phyloP scores from a whole-genome alignment of 805 yeast genomes.

The Candida chilensis region DNA sequence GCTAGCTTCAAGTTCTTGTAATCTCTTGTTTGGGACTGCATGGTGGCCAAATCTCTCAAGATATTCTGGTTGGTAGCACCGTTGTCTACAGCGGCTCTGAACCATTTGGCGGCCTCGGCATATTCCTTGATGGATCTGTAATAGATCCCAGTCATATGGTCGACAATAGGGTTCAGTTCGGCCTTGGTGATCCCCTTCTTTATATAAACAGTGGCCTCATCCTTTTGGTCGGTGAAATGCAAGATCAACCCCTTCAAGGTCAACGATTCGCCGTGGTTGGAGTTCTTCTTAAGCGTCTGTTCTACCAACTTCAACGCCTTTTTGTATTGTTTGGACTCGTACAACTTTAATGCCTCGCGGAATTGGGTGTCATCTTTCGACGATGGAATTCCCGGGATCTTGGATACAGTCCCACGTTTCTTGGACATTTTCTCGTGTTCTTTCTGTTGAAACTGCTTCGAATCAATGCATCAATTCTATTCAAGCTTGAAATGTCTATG shows the following conservation, averaged over 20 bases:
- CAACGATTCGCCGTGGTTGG: slow-evolving; percentile 69
- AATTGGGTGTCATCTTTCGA: slow-evolving; percentile 67
- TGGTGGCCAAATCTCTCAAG: slow-evolving; percentile 69
- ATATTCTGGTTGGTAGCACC: slow-evolving; percentile 76
- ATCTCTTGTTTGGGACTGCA: slow-evolving; percentile 77
- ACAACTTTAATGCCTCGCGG: slow-evolving; percentile 72
- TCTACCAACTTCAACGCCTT: slow-evolving; percentile 77
- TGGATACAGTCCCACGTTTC: too few relatives aligned
- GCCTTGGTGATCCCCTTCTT: slow-evolving; percentile 52
- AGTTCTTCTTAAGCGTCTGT: slow-evolving; percentile 62
- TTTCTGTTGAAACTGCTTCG: too few relatives aligned
- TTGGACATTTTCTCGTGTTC: too few relatives aligned
- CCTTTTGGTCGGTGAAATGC: slow-evolving; percentile 44
- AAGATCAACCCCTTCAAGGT: slow-evolving; percentile 78
- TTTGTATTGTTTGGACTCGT: slow-evolving; percentile 81
- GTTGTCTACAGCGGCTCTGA: slow-evolving; percentile 62
- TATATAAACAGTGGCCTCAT: slow-evolving; percentile 58
- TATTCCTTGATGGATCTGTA: slow-evolving; percentile 65
- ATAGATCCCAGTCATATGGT: slow-evolving; percentile 82
- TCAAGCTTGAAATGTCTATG: too few relatives aligned
- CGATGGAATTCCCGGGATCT: background rate
- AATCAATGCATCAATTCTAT: too few relatives aligned
- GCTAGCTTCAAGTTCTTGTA: slow-evolving; percentile 52
- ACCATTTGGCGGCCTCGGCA: slow-evolving; percentile 71
- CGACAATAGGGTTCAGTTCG: slow-evolving; percentile 56